Conservation (phyloP, 345 rosid species). For the Rhizophora mangle region DNA sequence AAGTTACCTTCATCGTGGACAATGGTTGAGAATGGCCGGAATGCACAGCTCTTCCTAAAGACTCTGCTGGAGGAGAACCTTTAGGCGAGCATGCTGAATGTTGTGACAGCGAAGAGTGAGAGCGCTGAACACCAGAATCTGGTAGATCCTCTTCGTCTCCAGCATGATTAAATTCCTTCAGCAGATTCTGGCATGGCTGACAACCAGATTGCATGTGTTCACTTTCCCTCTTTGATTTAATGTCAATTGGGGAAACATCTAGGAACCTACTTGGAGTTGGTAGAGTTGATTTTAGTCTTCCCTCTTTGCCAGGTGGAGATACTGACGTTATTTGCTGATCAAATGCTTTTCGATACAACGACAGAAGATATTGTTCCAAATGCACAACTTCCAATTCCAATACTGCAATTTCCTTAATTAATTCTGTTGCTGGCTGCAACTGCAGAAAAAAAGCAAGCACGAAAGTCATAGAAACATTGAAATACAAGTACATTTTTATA, state of each 20-base stretch:
- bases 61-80: constrained; percentile 51
- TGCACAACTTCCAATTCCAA: constrained; percentile 88
- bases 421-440: constrained; percentile 70
- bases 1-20: constrained; percentile 70
- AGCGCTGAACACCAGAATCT: constrained; percentile 64
- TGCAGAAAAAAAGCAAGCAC: background rate
- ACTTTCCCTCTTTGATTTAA: constrained; percentile 40
- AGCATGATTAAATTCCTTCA: constrained; percentile 30
- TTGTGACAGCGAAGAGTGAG: constrained; percentile 78
- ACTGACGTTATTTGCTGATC: constrained; percentile 54
- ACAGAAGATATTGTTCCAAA: constrained; percentile 89
- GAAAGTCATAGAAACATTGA: background rate
- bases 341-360: constrained; percentile 79
- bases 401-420: constrained; percentile 83
- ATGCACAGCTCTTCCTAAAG: constrained; percentile 52
- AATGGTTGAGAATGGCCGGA: constrained; percentile 81
- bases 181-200: constrained; percentile 31
- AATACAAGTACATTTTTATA: background rate
- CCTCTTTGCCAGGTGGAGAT: constrained; percentile 47
- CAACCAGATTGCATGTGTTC: constrained; percentile 37
- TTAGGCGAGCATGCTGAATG: constrained; percentile 47
- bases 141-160: constrained; percentile 39
- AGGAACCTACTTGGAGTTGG: constrained; percentile 40
- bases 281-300: constrained; percentile 44
- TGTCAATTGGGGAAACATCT: constrained; percentile 40